phyloP scores from a whole-genome alignment of 495 filamentous ascomycete genomes.

The Penicillium salamii region DNA sequence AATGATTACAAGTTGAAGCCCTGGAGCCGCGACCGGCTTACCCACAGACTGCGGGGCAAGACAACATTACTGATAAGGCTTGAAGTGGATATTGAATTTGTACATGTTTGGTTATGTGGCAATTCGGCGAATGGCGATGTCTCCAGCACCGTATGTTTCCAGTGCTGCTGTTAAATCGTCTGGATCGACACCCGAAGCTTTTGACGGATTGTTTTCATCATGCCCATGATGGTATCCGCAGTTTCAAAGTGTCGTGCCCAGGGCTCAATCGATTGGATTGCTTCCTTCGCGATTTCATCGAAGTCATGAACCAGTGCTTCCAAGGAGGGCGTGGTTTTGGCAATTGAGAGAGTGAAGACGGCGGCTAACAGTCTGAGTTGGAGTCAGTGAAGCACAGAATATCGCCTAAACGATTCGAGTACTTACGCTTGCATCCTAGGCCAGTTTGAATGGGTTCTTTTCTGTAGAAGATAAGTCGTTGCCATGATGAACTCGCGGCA shows the following conservation, averaged over 20 bases:
- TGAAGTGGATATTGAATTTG: background rate
- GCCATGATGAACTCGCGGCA: constrained; percentile 15
- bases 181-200: constrained; percentile 9
- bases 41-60: background rate
- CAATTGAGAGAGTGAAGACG: constrained; percentile 17
- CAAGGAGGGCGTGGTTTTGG: constrained; percentile 14
- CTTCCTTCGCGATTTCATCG: constrained; percentile 9
- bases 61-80: background rate
- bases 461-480: constrained; percentile 7
- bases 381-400: background rate
- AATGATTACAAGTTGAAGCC: background rate
- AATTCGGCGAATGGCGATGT: background rate
- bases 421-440: constrained; percentile 18
- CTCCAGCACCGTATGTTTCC: too few relatives aligned
- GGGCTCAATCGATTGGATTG: constrained; percentile 9
- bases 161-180: background rate
- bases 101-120: too few relatives aligned
- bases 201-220: constrained; percentile 19
- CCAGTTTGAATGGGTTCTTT: constrained; percentile 17
- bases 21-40: background rate
- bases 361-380: constrained; percentile 12
- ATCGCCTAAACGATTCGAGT: background rate
- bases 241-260: constrained; percentile 16
- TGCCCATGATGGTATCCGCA: constrained; percentile 15
- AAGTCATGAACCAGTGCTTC: constrained; percentile 16